Evolutionary conservation across 1,284 basidiomycete genomes (phyloP).

Genomic region (Ceratobasidium sp.): DNA sequence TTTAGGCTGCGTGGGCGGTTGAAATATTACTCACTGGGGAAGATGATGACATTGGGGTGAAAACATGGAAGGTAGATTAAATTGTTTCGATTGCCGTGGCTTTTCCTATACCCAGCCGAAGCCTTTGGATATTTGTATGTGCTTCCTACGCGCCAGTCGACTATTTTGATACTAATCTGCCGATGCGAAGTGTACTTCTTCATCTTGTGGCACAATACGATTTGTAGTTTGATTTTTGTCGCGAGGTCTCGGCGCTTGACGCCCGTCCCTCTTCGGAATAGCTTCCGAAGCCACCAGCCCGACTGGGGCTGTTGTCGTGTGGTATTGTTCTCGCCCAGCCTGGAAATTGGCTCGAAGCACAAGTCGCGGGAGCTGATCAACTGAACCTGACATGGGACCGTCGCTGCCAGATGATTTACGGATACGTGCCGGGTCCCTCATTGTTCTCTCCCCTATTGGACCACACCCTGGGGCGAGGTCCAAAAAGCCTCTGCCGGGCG

Average conservation of each 20-base stretch:
- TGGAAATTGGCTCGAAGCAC: constrained; percentile 14
- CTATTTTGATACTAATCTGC: constrained; percentile 6
- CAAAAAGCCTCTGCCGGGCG: constrained; percentile 16
- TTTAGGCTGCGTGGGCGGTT: constrained; percentile 70
- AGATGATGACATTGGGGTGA: constrained; percentile 66
- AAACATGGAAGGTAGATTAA: constrained; percentile 82
- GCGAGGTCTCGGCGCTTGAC: background rate
- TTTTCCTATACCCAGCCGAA: constrained; percentile 5
- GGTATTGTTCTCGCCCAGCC: constrained; percentile 30
- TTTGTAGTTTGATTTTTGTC: constrained; percentile 7
- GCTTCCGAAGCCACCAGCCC: constrained; percentile 4
- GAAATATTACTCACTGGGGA: constrained; percentile 80
- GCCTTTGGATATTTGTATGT: constrained; percentile 34
- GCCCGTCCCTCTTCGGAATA: constrained; percentile 16
- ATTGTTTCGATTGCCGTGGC: constrained; percentile 6
- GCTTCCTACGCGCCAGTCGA: background rate
- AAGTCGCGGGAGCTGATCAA: constrained; percentile 16
- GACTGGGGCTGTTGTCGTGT: constrained; percentile 7
- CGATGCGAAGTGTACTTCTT: constrained; percentile 33
- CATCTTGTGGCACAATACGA: constrained; percentile 24
- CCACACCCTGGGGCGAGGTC: constrained; percentile 28
- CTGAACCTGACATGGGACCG: constrained; percentile 1
- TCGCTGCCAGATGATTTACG: constrained; percentile 32
- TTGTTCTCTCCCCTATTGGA: constrained; percentile 27
- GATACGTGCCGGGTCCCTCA: constrained; percentile 16